These are phyloP conservation scores for Phanerochaete carnosa DNA, from an alignment of 768 basidiomycete species.

Conservation along the genomic window DNA sequence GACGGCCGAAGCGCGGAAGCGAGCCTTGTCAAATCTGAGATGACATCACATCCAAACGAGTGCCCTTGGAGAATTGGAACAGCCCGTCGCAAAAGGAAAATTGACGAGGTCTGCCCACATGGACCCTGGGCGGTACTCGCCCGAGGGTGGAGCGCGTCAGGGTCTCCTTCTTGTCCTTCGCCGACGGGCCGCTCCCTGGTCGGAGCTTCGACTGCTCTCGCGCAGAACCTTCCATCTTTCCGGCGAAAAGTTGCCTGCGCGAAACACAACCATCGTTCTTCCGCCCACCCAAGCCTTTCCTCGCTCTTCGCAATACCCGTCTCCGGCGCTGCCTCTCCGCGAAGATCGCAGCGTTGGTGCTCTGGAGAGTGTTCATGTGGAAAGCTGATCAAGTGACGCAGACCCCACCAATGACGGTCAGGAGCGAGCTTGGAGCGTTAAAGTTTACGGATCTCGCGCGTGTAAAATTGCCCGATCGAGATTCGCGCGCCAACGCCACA, in stretches of 20 bases:
- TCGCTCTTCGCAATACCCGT: background rate
- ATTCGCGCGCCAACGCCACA: background rate
- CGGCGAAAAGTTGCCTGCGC: background rate
- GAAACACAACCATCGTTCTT: background rate
- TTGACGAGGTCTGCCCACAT: background rate
- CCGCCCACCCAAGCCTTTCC: background rate
- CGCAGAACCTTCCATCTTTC: background rate
- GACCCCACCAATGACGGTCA: background rate
- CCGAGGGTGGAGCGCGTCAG: background rate
- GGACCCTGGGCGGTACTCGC: too few species aligned
- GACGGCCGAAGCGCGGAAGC: slow-evolving; percentile 1
- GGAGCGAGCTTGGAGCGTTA: background rate
- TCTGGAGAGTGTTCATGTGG: background rate
- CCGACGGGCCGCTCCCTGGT: background rate
- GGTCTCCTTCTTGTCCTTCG: background rate
- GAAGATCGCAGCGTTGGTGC: background rate
- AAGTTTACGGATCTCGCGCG: background rate
- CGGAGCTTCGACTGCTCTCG: background rate
- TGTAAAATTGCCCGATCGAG: background rate
- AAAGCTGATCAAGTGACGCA: background rate
- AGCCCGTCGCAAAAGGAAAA: background rate
- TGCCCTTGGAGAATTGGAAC: background rate
- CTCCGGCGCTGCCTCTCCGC: background rate
- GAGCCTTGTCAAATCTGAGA: background rate
- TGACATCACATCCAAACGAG: background rate